Conservation (phyloP, 495 filamentous ascomycete species). For the Rusavskia elegans region DNA sequence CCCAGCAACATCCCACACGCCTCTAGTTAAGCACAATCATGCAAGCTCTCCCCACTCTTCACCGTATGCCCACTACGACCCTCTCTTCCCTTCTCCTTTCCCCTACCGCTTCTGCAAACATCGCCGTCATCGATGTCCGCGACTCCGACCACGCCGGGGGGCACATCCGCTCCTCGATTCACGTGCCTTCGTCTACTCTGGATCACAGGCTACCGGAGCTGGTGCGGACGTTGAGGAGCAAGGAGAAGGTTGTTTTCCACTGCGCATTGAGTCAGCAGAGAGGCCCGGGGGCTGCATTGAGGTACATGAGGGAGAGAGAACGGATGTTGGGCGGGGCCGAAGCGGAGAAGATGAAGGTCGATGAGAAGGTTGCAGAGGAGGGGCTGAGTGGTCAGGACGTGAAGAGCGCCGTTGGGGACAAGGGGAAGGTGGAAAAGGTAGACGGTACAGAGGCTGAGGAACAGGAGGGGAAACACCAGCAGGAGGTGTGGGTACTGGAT, state of each 20-base stretch:
- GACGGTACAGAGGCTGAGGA: conserved; percentile 11
- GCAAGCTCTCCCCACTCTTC: neutral
- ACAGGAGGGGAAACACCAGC: conserved; percentile 23
- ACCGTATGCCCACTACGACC: conserved; percentile 27
- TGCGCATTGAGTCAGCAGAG: conserved; percentile 88
- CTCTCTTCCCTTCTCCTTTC: conserved; percentile 35
- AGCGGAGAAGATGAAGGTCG: conserved; percentile 4
- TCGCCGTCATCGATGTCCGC: conserved; percentile 80
- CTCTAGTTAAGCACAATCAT: too few species aligned
- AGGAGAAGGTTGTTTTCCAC: conserved; percentile 81
- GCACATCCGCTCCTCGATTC: conserved; percentile 59
- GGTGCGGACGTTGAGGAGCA: conserved; percentile 58
- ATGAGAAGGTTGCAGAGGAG: neutral
- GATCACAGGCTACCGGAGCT: conserved; percentile 69
- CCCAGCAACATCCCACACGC: too few species aligned
- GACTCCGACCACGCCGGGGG: conserved; percentile 88
- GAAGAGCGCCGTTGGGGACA: too few species aligned
- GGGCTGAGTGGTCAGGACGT: too few species aligned
- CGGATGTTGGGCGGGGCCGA: conserved; percentile 11
- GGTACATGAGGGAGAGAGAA: conserved; percentile 51
- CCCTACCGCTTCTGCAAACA: conserved; percentile 19
- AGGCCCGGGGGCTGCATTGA: conserved; percentile 52
- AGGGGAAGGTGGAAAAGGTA: too few species aligned
- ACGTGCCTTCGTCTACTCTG: conserved; percentile 58
- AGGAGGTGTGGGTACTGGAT: conserved; percentile 69